Base-by-base conservation (phyloP, 148 eudicot species). In the Rhododendron ovatum region DNA sequence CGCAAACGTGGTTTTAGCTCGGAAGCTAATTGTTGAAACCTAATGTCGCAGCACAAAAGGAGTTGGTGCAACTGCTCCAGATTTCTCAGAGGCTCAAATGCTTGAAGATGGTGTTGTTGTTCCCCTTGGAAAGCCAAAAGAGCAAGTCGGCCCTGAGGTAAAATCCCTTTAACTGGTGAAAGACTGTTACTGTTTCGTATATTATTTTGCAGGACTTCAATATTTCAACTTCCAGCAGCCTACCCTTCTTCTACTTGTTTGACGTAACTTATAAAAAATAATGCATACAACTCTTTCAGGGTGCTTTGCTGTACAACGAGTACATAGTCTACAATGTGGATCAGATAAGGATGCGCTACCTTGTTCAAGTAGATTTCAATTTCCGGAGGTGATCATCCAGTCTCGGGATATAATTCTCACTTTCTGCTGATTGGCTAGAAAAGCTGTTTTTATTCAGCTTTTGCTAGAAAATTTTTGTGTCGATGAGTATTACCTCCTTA, bases 241-340 rank as follows among this genome's bases (percentile, higher is more conserved):
- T 22, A 55, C 26, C 75, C 45, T 22, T 74, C 9, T 85, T 45
- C 61, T 17, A 18, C 13, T 59, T 65, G 45, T 71, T 71, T 30
- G 76, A 15, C 20, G 76, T 71, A 13, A 5, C 78, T 37, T 13
- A 24, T 1, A 22, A 67, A 84, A 24, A 75, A 26, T 10, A 80
- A 43, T 14, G 86, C n/a, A 22, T 78, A 47, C 45, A 8, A 83
- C 69, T 81, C 47, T 90, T 91, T 73, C 96, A 96, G 99, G 95
- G 93, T 74, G 80, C 87, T 84, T 89, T 96, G 71, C 71, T 91
- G 88, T 96, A 96, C 92, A 96, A 95, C 48, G 99, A 96, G 88
- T 96, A 95, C 89, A 96, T 96, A 75, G 96, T 95, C n/a, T 96
- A 96, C 92, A 96, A 94, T 78, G 96, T 93, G 84, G 95, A 96